Base-by-base conservation (phyloP, 768 basidiomycete genomes). In the Tulasnella calospora region DNA sequence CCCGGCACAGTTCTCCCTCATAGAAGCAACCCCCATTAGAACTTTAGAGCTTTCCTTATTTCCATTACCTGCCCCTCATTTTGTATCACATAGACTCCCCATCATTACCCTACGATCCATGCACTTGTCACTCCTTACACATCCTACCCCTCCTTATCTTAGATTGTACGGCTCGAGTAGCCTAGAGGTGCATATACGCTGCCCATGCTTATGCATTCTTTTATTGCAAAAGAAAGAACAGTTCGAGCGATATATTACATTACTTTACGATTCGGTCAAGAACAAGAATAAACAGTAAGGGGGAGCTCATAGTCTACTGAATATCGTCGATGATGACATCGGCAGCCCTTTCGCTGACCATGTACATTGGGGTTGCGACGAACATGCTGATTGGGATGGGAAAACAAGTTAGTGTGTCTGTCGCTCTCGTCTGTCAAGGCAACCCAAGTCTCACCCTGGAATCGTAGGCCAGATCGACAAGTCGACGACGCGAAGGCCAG, bases 321-420 rank as follows among this genome's bases (percentile, higher is more conserved):
- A 57, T 57, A 21, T 57, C 55, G 55, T 57, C 71, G 78, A 76
- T 61, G 75, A 79, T 75, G 44, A 78, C 79, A 41, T 80, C 79
- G 7, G 79, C 47, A 27, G 76, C 79, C 76, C 78, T 79, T 46
- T 80, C 79, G 30, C 46, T 41, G 77, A 78, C 72, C 77, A 80
- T 80, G 57, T 77, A 80, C 27, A 78, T 73, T 30, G 79, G 78
- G 10, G 70, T 46, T n/a, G 57, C 57, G 47, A 78, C 75, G 76
- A 78, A 77, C 55, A 57, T 57, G 21, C 40, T 70, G 33, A n/a
- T 33, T 35, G 75, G 47, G 19, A 30, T 33, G 1, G 27, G 30
- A 73, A 9, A 41, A 74, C 12, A 47, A 5, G 35, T 40, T n/a
- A 46, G 71, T 13, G 41, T 35, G 23, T 27, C 27, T 9, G 12